Evolutionary conservation across 2,329 filamentous ascomycete genomes (phyloP).

Genomic region (Colletotrichum spinosum): DNA sequence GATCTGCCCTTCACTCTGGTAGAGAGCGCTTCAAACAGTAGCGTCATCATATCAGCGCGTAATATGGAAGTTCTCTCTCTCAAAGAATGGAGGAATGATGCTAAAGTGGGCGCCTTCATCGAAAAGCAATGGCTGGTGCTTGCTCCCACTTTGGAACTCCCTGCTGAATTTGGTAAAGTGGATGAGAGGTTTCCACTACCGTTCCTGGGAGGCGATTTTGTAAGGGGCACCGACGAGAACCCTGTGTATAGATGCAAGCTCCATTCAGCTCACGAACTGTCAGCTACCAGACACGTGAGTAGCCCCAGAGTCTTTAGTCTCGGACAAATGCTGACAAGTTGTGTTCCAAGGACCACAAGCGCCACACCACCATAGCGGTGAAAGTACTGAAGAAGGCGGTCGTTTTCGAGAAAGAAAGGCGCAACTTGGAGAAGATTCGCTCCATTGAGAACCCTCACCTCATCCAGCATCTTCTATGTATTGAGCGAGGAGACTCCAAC

Average conservation of each 20-base stretch:
- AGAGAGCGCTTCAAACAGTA: not conserved
- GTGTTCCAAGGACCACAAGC: not conserved
- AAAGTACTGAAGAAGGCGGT: not conserved
- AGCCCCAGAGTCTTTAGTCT: too few relatives aligned
- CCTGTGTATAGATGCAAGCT: slow-evolving; percentile 4
- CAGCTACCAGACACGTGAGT: not conserved
- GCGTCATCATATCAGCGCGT: not conserved
- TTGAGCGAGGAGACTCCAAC: not conserved
- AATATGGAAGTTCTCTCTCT: not conserved
- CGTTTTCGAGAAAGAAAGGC: not conserved
- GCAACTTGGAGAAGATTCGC: not conserved
- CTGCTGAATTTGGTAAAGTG: not conserved
- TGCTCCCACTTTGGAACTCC: not conserved
- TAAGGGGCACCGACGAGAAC: not conserved
- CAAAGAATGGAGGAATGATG: not conserved
- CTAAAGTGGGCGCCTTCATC: not conserved
- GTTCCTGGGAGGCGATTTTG: not conserved
- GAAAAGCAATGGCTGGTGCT: slow-evolving; percentile 10
- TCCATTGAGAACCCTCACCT: slow-evolving; percentile 4
- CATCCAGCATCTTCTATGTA: slow-evolving; percentile 1
- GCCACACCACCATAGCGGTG: not conserved
- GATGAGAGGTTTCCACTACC: not conserved
- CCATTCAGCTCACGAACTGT: not conserved
- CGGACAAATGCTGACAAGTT: too few relatives aligned
- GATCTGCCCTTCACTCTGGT: not conserved